Evolutionary conservation across 352 stramenopile genomes (phyloP).

Genomic region (Pythium guiyangense): DNA sequence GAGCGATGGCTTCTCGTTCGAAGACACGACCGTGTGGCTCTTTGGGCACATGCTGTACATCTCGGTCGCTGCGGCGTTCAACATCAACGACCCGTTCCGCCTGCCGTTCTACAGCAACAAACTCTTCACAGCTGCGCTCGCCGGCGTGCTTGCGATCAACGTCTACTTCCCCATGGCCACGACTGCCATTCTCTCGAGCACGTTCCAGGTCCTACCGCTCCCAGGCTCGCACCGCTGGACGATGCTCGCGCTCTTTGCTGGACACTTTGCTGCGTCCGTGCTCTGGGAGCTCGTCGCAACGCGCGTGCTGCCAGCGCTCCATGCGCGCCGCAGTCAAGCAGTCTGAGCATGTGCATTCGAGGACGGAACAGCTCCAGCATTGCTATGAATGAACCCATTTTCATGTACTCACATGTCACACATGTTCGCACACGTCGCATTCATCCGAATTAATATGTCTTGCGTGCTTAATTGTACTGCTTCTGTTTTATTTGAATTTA

Average conservation of each 20-base stretch:
- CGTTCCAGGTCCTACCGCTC: constrained; percentile 48
- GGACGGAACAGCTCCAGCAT: too few relatives aligned
- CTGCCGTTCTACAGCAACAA: constrained; percentile 43
- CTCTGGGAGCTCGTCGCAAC: constrained; percentile 27
- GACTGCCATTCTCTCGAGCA: constrained; percentile 23
- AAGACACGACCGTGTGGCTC: constrained; percentile 51
- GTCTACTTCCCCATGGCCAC: constrained; percentile 49
- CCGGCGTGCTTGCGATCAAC: constrained; percentile 28
- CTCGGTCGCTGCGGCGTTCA: constrained; percentile 47
- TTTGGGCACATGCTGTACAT: constrained; percentile 55
- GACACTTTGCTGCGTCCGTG: constrained; percentile 18
- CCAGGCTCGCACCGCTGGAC: constrained; percentile 28
- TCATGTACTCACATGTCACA: not conserved
- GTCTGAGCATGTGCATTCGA: not conserved
- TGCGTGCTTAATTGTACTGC: too few relatives aligned
- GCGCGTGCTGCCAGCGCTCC: constrained; percentile 18
- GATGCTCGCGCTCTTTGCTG: constrained; percentile 40
- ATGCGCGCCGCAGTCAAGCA: constrained; percentile 1
- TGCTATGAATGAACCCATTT: too few relatives aligned
- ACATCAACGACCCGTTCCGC: constrained; percentile 49
- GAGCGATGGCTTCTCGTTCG: constrained; percentile 34
- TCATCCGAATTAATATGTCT: not conserved
- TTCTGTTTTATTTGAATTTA: too few relatives aligned
- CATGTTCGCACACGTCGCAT: not conserved
- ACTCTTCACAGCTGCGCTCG: constrained; percentile 25